phyloP scores from a whole-genome alignment of 805 yeast genomes.

The Kluyveromyces nonfermentans region DNA sequence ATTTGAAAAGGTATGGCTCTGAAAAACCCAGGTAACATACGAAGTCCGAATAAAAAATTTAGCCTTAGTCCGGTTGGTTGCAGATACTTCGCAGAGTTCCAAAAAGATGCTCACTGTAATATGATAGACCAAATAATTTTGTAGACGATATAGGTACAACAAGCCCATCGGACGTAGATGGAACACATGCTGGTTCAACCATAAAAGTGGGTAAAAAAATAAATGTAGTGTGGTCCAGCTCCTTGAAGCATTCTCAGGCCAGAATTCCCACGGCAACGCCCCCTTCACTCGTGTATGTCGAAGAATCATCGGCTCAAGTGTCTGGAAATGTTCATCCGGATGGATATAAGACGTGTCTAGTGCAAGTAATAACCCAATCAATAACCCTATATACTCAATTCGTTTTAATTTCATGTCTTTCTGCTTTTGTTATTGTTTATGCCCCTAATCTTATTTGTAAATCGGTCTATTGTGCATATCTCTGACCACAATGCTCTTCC shows the following conservation, averaged over 20 bases:
- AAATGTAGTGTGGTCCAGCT: conserved; percentile 61
- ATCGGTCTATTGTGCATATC: not conserved
- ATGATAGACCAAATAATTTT: conserved; percentile 32
- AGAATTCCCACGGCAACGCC: conserved; percentile 79
- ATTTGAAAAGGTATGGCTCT: conserved; percentile 85
- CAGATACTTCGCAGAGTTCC: conserved; percentile 39
- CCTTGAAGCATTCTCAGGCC: conserved; percentile 39
- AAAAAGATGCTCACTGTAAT: conserved; percentile 34
- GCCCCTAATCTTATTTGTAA: not conserved
- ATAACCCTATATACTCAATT: conserved; percentile 12
- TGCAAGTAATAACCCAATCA: conserved; percentile 40
- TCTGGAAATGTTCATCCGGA: conserved; percentile 96
- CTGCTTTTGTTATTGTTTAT: not conserved
- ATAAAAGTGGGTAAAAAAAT: conserved; percentile 54
- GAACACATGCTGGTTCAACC: conserved; percentile 10
- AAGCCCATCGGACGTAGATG: conserved; percentile 37
- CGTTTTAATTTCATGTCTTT: conserved; percentile 3
- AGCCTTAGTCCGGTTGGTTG: conserved; percentile 35
- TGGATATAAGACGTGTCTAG: conserved; percentile 79
- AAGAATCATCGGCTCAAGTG: conserved; percentile 54
- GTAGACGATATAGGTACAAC: conserved; percentile 46
- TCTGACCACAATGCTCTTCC: too few relatives aligned
- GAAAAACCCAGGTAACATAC: conserved; percentile 70
- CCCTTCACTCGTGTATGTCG: conserved; percentile 9
- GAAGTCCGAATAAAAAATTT: conserved; percentile 36